These are phyloP conservation scores for Citrullus amarus DNA, from an alignment of 306 rosid genomes.

Conservation along the genomic window DNA sequence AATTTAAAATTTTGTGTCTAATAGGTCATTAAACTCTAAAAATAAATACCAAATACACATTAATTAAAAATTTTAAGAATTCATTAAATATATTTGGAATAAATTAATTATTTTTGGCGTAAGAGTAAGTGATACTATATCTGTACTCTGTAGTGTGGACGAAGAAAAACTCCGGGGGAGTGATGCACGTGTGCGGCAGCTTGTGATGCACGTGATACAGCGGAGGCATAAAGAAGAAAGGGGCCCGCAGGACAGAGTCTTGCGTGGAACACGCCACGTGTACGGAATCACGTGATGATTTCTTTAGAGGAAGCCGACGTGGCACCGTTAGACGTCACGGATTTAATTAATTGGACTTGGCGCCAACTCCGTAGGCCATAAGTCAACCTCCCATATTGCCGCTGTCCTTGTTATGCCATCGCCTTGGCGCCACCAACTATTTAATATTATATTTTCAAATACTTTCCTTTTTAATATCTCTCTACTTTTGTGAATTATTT, in stretches of 20 bases:
- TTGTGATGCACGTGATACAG: slow-evolving; percentile 1
- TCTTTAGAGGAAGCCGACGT: background rate
- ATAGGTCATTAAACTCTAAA: too few species aligned
- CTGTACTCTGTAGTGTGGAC: background rate
- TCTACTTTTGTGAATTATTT: background rate
- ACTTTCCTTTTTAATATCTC: background rate
- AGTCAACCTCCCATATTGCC: background rate
- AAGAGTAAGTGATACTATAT: too few species aligned
- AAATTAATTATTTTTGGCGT: too few species aligned
- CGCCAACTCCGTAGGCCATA: background rate
- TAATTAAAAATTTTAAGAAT: too few species aligned
- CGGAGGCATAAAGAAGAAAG: background rate
- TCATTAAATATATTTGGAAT: too few species aligned
- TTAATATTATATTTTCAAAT: background rate
- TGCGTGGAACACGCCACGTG: slow-evolving; percentile 3
- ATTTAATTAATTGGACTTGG: background rate
- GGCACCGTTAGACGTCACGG: slow-evolving; percentile 1
- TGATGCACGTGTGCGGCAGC: slow-evolving; percentile 4
- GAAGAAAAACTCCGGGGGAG: background rate
- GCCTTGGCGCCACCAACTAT: background rate
- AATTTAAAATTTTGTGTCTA: too few species aligned
- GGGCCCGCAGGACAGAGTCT: background rate
- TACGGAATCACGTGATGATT: background rate
- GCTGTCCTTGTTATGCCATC: background rate
- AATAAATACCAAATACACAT: too few species aligned